A percentile compares a stretch with the other conserved stretches of the same genome.
Evolutionary conservation across 2,329 filamentous ascomycete species (phyloP).

Genomic region (Aspergillus tanneri): DNA sequence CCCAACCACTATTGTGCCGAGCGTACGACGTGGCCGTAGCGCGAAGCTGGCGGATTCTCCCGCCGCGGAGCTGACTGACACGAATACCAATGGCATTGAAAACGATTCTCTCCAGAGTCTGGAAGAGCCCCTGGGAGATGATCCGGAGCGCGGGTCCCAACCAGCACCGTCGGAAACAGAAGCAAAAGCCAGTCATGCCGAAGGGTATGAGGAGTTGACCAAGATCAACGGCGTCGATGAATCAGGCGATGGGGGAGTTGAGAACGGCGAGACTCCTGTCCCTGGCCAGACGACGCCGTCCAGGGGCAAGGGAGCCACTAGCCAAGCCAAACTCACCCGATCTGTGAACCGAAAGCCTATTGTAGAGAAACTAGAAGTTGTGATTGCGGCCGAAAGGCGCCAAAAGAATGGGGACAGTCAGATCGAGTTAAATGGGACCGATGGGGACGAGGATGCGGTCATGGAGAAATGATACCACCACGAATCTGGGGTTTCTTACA

Average conservation of each 20-base stretch:
- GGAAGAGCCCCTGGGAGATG: slow-evolving; percentile 10
- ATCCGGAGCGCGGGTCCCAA: slow-evolving; percentile 3
- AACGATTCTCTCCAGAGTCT: slow-evolving; percentile 12
- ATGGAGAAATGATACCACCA: slow-evolving; percentile 30
- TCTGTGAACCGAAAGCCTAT: slow-evolving; percentile 24
- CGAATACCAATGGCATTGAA: slow-evolving; percentile 27
- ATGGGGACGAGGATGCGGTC: slow-evolving; percentile 31
- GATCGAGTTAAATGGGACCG: slow-evolving; percentile 24
- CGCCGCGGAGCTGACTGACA: slow-evolving; percentile 24
- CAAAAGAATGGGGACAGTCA: slow-evolving; percentile 16
- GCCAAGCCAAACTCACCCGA: slow-evolving; percentile 18
- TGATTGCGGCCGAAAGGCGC: slow-evolving; percentile 29
- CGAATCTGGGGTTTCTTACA: not conserved
- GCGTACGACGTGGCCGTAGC: slow-evolving; percentile 39
- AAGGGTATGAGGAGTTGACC: slow-evolving; percentile 22
- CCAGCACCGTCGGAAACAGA: slow-evolving; percentile 11
- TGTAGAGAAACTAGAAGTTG: slow-evolving; percentile 26
- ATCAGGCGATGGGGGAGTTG: slow-evolving; percentile 5
- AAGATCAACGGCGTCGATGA: slow-evolving; percentile 16
- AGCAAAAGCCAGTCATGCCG: slow-evolving; percentile 24
- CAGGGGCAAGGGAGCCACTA: slow-evolving; percentile 17
- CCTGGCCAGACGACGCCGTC: slow-evolving; percentile 12
- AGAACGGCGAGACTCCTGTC: slow-evolving; percentile 2
- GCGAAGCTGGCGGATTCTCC: slow-evolving; percentile 33
- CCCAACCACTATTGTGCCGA: slow-evolving; percentile 28